These are phyloP conservation scores for Blastobotrys elegans DNA, from an alignment of 1,139 yeast genomes.

Conservation along the genomic window DNA sequence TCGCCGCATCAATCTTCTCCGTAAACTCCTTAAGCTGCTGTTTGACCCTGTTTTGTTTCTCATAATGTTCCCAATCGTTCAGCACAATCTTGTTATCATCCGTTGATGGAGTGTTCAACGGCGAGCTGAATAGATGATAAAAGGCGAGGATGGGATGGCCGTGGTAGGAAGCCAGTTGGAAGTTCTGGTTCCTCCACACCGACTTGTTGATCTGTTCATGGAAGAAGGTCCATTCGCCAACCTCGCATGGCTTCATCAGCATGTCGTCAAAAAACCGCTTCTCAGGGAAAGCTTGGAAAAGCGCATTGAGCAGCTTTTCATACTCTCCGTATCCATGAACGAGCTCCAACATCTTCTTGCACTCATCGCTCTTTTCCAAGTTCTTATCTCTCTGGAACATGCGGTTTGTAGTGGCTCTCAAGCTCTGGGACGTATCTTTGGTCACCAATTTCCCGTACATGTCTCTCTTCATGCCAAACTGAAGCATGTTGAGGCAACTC, in stretches of 20 bases:
- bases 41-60: conserved; percentile 19
- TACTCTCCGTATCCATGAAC: conserved; percentile 44
- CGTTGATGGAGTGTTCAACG: conserved; percentile 39
- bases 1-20: conserved; percentile 19
- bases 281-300: conserved; percentile 58
- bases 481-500: conserved; percentile 78
- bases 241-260: conserved; percentile 53
- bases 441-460: conserved; percentile 15
- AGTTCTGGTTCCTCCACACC: conserved; percentile 40
- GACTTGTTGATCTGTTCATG: conserved; percentile 50
- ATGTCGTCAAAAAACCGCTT: conserved; percentile 62
- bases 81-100: conserved; percentile 19
- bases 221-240: conserved; percentile 76
- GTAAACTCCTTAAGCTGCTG: conserved; percentile 27
- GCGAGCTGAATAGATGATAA: conserved; percentile 62
- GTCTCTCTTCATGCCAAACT: conserved; percentile 46
- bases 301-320: conserved; percentile 64
- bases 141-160: conserved; percentile 58
- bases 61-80: conserved; percentile 41
- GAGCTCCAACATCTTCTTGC: conserved; percentile 42
- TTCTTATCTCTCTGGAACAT: conserved; percentile 35
- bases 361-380: conserved; percentile 49
- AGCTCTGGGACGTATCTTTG: conserved; percentile 23
- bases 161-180: conserved; percentile 52
- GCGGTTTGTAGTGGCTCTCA: conserved; percentile 27